Evolutionary conservation across 2,329 filamentous ascomycete species (phyloP), one percentile per base, ranked within the genome.

Genomic region (Hypoxylon sp.): DNA sequence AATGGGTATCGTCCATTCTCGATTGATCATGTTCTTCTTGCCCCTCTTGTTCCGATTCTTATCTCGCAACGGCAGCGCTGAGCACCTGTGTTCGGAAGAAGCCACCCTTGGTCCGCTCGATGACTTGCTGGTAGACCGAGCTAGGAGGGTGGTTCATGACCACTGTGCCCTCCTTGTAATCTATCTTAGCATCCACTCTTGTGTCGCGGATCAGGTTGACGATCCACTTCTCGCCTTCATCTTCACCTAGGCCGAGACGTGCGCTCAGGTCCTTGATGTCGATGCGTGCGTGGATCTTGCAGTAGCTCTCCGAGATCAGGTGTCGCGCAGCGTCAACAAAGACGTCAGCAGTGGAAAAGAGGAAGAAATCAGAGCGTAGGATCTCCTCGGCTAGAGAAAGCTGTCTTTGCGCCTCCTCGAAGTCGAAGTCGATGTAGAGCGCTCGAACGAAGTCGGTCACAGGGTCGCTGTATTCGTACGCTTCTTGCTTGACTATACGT

Each of bases 201-300:
- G 96, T 99, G 83, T 99, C 96, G 72, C 96, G 92, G 83, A 99
- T 99, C 72, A 99, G 88, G 86, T 99, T 99, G 76, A 99, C 96
- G 78, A 99, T 99, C 96, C 96, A 99, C 87, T 99, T 99, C 89
- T 99, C 96, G 77, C 96, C 96, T 78, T 98, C 96, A 79, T 97
- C 93, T 76, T 94, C 91, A 79, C 92, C 93, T 72, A 99, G 87
- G 73, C 95, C 96, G 67, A 99, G 90, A 80, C 96, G 93, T 71
- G 90, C 92, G 72, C 94, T 97, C 66, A 99, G 89, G 76, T 98
- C 96, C 88, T 94, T 94, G 81, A 99, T 98, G 81, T 98, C 95
- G 80, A 99, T 99, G 76, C 95, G 89, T 80, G 97, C 94, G 82
- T 98, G 97, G 80, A 99, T 99, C 89, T 98, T 98, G 93, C 96